These are phyloP conservation scores for Mortierella claussenii DNA, from an alignment of 192 early-diverging fungal genomes.

Conservation along the genomic window DNA sequence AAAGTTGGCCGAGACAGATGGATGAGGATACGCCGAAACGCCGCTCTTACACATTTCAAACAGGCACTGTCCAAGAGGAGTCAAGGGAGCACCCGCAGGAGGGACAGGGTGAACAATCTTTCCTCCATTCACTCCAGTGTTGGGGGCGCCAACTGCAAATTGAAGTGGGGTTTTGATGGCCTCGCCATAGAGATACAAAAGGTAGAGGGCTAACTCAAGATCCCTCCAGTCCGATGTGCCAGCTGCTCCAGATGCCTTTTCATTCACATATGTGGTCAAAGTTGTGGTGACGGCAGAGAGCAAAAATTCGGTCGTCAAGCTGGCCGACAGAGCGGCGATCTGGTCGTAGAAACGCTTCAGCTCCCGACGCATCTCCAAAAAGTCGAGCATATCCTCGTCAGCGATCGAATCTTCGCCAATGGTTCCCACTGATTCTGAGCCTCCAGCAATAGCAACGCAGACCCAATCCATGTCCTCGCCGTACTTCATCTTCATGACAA, in stretches of 20 bases:
- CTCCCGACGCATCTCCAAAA: slow-evolving; percentile 61
- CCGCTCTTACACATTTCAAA: slow-evolving; percentile 59
- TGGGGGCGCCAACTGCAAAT: slow-evolving; percentile 44
- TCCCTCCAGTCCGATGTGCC: slow-evolving; percentile 72
- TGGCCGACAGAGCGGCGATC: slow-evolving; percentile 75
- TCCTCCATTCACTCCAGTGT: slow-evolving; percentile 47
- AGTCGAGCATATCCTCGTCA: slow-evolving; percentile 55
- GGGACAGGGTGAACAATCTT: slow-evolving; percentile 31
- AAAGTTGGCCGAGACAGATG: slow-evolving; percentile 74
- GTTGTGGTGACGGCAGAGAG: slow-evolving; percentile 70
- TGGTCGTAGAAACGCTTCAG: slow-evolving; percentile 79
- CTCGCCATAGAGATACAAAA: slow-evolving; percentile 80
- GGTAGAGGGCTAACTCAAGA: slow-evolving; percentile 78
- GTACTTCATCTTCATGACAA: slow-evolving; percentile 92
- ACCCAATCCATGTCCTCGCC: slow-evolving; percentile 84
- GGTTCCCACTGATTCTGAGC: slow-evolving; percentile 41
- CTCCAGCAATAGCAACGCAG: slow-evolving; percentile 40
- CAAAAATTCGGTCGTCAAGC: slow-evolving; percentile 67
- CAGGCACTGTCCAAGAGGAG: slow-evolving; percentile 41
- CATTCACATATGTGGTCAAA: slow-evolving; percentile 69
- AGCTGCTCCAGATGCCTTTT: slow-evolving; percentile 44
- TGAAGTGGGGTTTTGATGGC: slow-evolving; percentile 65
- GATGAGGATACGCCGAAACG: slow-evolving; percentile 79
- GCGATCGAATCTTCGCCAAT: slow-evolving; percentile 46
- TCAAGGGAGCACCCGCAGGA: slow-evolving; percentile 40